Conservation (phyloP, 2,329 filamentous ascomycete genomes). For the Talaromyces amestolkiae region DNA sequence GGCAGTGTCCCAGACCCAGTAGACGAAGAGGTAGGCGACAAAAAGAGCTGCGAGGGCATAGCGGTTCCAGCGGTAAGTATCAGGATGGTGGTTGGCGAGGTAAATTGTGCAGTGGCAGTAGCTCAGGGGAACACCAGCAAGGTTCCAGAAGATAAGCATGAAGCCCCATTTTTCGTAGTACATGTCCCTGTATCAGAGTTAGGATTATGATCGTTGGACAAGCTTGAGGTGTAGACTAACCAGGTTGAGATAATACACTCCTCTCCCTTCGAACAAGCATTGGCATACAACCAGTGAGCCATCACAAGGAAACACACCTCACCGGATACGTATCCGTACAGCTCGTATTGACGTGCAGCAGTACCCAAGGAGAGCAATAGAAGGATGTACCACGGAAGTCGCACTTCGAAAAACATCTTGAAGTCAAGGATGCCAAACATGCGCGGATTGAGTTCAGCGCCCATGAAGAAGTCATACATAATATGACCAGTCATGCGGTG, state of each 20-base stretch:
- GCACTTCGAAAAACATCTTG: slow-evolving; percentile 95
- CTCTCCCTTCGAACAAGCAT: slow-evolving; percentile 88
- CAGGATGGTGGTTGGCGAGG: slow-evolving; percentile 77
- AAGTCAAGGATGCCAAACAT: slow-evolving; percentile 83
- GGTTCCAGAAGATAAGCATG: slow-evolving; percentile 98
- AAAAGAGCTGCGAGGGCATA: slow-evolving; percentile 65
- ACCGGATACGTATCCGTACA: slow-evolving; percentile 80
- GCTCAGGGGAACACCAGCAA: slow-evolving; percentile 83
- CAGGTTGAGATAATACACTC: slow-evolving; percentile 87
- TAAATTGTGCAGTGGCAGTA: slow-evolving; percentile 95
- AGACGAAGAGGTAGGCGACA: slow-evolving; percentile 72
- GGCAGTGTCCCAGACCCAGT: slow-evolving; percentile 89
- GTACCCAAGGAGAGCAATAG: slow-evolving; percentile 74
- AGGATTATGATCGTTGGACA: not conserved
- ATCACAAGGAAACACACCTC: slow-evolving; percentile 81
- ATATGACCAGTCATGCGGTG: slow-evolving; percentile 87
- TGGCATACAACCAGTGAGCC: slow-evolving; percentile 89
- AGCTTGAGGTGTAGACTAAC: slow-evolving; percentile 41
- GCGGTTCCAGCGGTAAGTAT: slow-evolving; percentile 73
- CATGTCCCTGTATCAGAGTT: slow-evolving; percentile 66
- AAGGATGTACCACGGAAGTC: slow-evolving; percentile 88
- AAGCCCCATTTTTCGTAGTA: slow-evolving; percentile 97
- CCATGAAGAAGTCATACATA: slow-evolving; percentile 89
- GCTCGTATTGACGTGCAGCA: slow-evolving; percentile 78
- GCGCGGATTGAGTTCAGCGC: slow-evolving; percentile 79